Evolutionary conservation across 345 rosid species (phyloP), one percentile per base, ranked within the genome.

Genomic region (Turnera subulata): DNA sequence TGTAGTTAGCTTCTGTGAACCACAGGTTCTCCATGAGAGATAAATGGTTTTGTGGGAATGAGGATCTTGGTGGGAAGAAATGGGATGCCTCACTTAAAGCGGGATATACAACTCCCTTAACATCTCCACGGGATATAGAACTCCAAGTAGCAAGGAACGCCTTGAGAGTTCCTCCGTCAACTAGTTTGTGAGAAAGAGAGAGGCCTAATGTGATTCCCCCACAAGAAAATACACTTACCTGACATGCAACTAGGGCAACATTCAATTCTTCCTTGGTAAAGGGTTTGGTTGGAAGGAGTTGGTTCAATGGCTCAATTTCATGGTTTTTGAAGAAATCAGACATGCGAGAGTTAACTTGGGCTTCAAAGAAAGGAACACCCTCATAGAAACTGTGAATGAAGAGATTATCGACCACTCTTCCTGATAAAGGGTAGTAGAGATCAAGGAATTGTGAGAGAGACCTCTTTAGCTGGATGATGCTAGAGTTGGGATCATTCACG

Each of bases 371-470:
- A 1, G 58, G 63, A 24, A 50, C 53, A 0, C 68, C 73, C 56
- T 62, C 53, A 8, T 43, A 1, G 54, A 68, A 68, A 22, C 21
- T 38, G 24, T 56, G 42, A 12, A 68, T 57, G 1, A 29, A 24
- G 56, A 39, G 50, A 19, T 68, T 68, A 14, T 68, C 58, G 2
- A 1, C 23, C 0, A 16, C 46, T 22, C 67, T 50, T 22, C 73
- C 73, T 5, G 63, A 50, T 3, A 68, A 21, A 1, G 73, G 73
- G 39, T 68, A 68, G 49, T 55, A 62, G 22, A 68, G 7, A 22
- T 49, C 42, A 1, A 68, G 67, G 16, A 62, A 20, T 20, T 68
- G 39, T 3, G 63, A 56, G 7, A 68, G 63, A 26, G 66, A 60
- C 20, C 56, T 50, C 11, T 50, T 56, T 6, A 68, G 21, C 38